Evolutionary conservation across 1,139 yeast genomes (phyloP), one percentile per base, ranked within the genome.

Genomic region (Blastobotrys indianensis): DNA sequence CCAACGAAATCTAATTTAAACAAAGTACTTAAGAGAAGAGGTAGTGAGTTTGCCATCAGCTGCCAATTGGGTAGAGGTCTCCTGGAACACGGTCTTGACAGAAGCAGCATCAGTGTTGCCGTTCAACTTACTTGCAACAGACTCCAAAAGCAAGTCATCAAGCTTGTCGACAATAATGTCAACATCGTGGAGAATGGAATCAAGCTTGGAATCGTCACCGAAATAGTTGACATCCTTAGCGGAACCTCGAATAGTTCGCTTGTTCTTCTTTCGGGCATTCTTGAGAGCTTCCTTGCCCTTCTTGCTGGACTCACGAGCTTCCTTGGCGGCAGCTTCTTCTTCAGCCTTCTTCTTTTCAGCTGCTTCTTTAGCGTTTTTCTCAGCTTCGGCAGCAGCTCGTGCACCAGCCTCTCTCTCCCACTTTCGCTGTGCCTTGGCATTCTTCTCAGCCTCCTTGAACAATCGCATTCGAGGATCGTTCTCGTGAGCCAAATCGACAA

Each of bases 321-420:
- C 73, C 51, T 80, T 81, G 38, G 71, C 72, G 20, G 73, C 68
- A 52, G 81, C 85, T 46, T 80, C 94, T 47, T 77, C 87, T 67
- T 82, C 94, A 48, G 85, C 87, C 60, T 83, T 85, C 62, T 77
- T 79, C 61, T 77, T 77, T 64, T 85, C 97, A 55, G 84, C 95
- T 55, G 85, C 95, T 57, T 86, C 94, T 69, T 81, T 82, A 60
- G 82, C 85, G 61, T 79, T 79, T 58, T 76, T 75, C 43, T 88
- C 94, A 63, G 83, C 94, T 66, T 81, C 92, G 49, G 95, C 96
- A 53, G 92, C 97, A 66, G 88, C 84, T 76, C 97, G 85, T 38
- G 95, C 80, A 58, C 96, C 97, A 47, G 97, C 95, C 68, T 90
- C 98, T 68, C 83, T 85, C 68, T 92, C 98, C 97, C 97, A 90